Conservation (phyloP, 2,329 filamentous ascomycete genomes). For the Trichoderma asperellum region DNA sequence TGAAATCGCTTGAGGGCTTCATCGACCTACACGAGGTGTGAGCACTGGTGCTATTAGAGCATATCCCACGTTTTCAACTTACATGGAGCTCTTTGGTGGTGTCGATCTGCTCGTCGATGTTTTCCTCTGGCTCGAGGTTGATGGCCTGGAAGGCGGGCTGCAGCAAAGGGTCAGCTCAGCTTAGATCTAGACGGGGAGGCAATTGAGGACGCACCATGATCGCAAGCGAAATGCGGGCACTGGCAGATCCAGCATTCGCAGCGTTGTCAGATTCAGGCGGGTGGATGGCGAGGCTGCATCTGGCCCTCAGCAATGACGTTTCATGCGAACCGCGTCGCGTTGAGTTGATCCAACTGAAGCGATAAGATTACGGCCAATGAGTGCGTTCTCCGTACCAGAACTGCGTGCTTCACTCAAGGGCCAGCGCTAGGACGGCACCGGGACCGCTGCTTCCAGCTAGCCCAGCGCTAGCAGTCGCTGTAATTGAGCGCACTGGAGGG, state of each 20-base stretch:
- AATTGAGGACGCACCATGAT: slow-evolving; percentile 24
- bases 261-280: not conserved
- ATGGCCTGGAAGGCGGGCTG: slow-evolving; percentile 78
- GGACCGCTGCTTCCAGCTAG: not conserved
- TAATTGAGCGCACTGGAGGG: not conserved
- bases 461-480: not conserved
- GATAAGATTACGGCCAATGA: slow-evolving; percentile 20
- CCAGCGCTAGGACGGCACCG: not conserved
- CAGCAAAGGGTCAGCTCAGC: slow-evolving; percentile 23
- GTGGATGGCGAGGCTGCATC: slow-evolving; percentile 6
- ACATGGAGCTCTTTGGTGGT: slow-evolving; percentile 92
- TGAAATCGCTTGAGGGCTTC: slow-evolving; percentile 96
- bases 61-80: slow-evolving; percentile 25
- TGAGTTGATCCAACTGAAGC: not conserved
- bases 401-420: not conserved
- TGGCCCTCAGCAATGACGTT: slow-evolving; percentile 12
- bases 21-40: slow-evolving; percentile 66
- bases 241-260: slow-evolving; percentile 26
- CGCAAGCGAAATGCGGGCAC: slow-evolving; percentile 26
- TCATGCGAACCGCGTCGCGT: slow-evolving; percentile 22
- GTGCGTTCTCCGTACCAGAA: not conserved
- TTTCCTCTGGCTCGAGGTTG: slow-evolving; percentile 92
- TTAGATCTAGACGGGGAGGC: not conserved
- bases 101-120: slow-evolving; percentile 87
- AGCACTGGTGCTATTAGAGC: not conserved